Evolutionary conservation across 805 yeast genomes (phyloP), one percentile per base, ranked within the genome.

Genomic region (Gaillardinia entomophila): DNA sequence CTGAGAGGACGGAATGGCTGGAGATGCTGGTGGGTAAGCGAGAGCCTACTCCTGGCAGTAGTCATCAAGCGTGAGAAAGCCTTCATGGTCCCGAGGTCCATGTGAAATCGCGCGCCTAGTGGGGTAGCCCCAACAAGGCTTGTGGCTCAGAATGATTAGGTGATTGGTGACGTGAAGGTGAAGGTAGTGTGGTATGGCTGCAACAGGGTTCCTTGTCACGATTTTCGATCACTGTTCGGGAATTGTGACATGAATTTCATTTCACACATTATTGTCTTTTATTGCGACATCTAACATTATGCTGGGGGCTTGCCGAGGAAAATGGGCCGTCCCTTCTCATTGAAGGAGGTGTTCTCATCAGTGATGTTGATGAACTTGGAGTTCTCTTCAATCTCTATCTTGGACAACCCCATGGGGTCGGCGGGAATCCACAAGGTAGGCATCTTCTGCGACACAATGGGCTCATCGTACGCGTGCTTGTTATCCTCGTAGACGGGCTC

Each of bases 401-500:
- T 59, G 1, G 95, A 82, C 45, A 86, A 72, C 1, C 97, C 97
- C 73, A 77, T 75, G 7, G 85, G 81, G 55, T 90, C 98, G 36
- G 66, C 65, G n/a, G 97, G 94, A 48, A 90, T 76, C 98, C 98
- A 90, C 14, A 90, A 61, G n/a, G 68, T 66, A 2, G 95, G 95
- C 45, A 84, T 73, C 28, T 66, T 55, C 0, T 81, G 81, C 17
- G 75, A 62, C 12, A 81, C 78, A 5, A 81, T 84, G 2, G 97
- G 97, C 49, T 71, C 73, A 48, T 77, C 76, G 57, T 81, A 90
- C 1, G 95, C 92, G 40, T 73, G 77, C 31, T 52, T 60, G 36
- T 72, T 66, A 36, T 75, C 78, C 14, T 52, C 62, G 12, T 57
- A 68, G 16, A 62, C 68, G n/a, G 69, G 65, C 14, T 54, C 59